phyloP scores from a whole-genome alignment of 768 basidiomycete genomes.

The Hortiboletus flavorubellus region DNA sequence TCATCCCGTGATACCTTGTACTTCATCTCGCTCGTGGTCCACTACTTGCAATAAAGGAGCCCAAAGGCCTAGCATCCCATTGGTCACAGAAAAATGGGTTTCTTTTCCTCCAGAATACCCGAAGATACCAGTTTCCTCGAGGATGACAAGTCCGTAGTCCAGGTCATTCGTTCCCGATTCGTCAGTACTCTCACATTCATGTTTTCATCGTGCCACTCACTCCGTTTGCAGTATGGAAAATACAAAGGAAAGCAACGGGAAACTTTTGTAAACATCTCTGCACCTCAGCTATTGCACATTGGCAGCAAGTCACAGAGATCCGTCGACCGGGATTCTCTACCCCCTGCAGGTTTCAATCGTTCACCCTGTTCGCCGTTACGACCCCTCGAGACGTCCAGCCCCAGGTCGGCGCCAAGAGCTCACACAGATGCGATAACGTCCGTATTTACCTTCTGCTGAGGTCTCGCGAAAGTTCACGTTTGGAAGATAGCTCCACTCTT shows the following conservation, averaged over 20 bases:
- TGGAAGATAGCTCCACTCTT: constrained; percentile 55
- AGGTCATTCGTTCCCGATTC: constrained; percentile 60
- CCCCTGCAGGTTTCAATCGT: constrained; percentile 12
- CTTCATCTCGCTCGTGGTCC: not conserved
- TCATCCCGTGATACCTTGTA: constrained; percentile 9
- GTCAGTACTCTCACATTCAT: constrained; percentile 38
- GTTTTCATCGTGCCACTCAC: constrained; percentile 10
- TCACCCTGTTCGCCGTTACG: constrained; percentile 23
- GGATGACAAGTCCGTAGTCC: constrained; percentile 47
- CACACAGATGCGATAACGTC: constrained; percentile 56
- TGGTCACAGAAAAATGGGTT: constrained; percentile 25
- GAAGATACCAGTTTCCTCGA: constrained; percentile 18
- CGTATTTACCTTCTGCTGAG: constrained; percentile 23
- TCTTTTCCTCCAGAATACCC: constrained; percentile 28
- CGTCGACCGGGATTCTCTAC: constrained; percentile 15
- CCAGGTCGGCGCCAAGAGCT: constrained; percentile 24
- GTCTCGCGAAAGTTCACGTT: constrained; percentile 11
- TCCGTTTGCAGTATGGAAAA: constrained; percentile 46
- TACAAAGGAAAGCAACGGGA: constrained; percentile 57
- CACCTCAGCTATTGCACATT: constrained; percentile 31
- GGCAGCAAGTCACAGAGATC: constrained; percentile 21
- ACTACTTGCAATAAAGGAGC: not conserved
- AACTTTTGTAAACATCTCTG: constrained; percentile 30
- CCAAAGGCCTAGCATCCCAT: not conserved
- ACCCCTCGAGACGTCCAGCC: constrained; percentile 21